Evolutionary conservation across 192 early-diverging fungal genomes (phyloP).

Genomic region (Podila clonocystis): DNA sequence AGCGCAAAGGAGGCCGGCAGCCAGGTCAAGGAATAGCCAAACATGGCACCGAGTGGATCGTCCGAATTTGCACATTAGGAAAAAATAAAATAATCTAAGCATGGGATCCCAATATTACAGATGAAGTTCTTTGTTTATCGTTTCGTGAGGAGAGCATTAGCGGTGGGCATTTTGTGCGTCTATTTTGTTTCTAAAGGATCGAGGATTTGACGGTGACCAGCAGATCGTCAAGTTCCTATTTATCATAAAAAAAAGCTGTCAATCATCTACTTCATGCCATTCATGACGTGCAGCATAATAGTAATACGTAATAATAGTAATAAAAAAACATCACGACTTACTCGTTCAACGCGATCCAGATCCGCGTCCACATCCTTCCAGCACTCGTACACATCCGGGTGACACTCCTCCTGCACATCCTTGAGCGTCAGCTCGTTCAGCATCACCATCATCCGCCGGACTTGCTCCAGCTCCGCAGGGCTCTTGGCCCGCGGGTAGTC

Average conservation of each 20-base stretch:
- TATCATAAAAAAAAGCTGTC: not conserved
- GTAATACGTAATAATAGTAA: too few species aligned
- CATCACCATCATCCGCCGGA: conserved; percentile 47
- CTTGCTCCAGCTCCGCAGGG: conserved; percentile 15
- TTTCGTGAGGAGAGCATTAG: too few species aligned
- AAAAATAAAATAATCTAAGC: too few species aligned
- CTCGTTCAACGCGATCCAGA: conserved; percentile 43
- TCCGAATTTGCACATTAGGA: too few species aligned
- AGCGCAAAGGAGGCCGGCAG: too few species aligned
- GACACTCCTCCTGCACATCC: conserved; percentile 47
- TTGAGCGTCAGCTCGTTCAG: conserved; percentile 44
- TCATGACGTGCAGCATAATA: too few species aligned
- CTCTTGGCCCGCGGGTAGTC: not conserved
- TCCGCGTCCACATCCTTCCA: conserved; percentile 51
- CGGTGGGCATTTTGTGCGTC: too few species aligned
- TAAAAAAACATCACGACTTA: conserved; percentile 3
- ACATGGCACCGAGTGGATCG: too few species aligned
- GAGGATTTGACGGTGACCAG: conserved; percentile 49
- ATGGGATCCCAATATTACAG: too few species aligned
- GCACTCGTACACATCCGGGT: conserved; percentile 48
- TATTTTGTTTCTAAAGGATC: conserved; percentile 7
- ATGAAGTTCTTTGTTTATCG: too few species aligned
- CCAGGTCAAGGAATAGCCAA: too few species aligned
- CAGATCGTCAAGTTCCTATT: conserved; percentile 49
- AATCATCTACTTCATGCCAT: not conserved